phyloP scores from a whole-genome alignment of 441 rosid species.

The Gossypium gossypioides region DNA sequence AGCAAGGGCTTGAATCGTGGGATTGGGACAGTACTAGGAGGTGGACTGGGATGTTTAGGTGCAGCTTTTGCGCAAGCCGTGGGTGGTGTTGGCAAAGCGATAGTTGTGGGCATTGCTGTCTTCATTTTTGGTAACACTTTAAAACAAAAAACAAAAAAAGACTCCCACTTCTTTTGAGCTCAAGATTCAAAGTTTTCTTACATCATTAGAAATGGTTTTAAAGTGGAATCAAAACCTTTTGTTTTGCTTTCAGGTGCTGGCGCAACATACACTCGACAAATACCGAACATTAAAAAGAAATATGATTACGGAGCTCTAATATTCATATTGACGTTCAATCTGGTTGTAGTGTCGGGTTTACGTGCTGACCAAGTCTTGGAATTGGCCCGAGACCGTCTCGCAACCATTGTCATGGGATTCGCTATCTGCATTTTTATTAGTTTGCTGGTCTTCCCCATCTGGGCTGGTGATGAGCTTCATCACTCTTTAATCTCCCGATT shows the following conservation, averaged over 20 bases:
- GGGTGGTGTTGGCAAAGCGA: constrained; percentile 37
- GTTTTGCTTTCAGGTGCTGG: constrained; percentile 34
- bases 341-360: constrained; percentile 58
- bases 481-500: constrained; percentile 36
- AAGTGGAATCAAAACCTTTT: not conserved
- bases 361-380: constrained; percentile 29
- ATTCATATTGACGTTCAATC: constrained; percentile 68
- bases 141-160: no score
- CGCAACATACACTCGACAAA: constrained; percentile 47
- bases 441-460: constrained; percentile 56
- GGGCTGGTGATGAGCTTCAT: constrained; percentile 91
- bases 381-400: constrained; percentile 49
- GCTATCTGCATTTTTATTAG: constrained; percentile 44
- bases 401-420: constrained; percentile 54
- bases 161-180: not conserved
- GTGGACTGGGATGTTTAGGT: constrained; percentile 54
- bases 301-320: constrained; percentile 69
- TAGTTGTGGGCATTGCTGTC: constrained; percentile 38
- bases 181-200: not conserved
- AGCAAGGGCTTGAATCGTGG: constrained; percentile 75
- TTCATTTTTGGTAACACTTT: constrained; percentile 42
- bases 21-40: constrained; percentile 67
- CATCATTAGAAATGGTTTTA: no score
- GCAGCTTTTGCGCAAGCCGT: constrained; percentile 41
- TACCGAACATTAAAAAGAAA: constrained; percentile 45